Percentiles rank a stretch among this genome's conserved stretches.
These are phyloP conservation scores for Evansstolkia leycettana DNA, from an alignment of 495 filamentous ascomycete genomes.

Conservation along the genomic window DNA sequence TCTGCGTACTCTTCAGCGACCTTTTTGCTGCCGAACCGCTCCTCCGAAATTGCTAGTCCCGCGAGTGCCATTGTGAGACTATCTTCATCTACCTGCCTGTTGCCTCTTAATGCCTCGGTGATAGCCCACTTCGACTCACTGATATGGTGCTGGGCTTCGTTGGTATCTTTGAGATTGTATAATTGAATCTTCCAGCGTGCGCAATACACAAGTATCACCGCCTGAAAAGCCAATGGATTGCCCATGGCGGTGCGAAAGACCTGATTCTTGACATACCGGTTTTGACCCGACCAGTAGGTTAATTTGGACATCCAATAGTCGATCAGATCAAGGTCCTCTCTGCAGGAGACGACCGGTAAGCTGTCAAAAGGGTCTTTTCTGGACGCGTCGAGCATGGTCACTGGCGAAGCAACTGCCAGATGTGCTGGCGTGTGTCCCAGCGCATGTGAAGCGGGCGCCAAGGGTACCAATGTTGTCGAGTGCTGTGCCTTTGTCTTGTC, in stretches of 20 bases:
- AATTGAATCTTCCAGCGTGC: conserved; percentile 27
- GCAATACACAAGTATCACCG: conserved; percentile 26
- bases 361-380: conserved; percentile 24
- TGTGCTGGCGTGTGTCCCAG: not conserved
- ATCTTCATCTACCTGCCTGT: conserved; percentile 12
- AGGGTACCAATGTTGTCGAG: conserved; percentile 7
- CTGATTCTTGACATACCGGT: conserved; percentile 23
- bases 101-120: conserved; percentile 12
- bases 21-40: conserved; percentile 25
- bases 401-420: not conserved
- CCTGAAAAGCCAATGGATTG: conserved; percentile 26
- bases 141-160: conserved; percentile 17
- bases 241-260: conserved; percentile 24
- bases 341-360: conserved; percentile 12
- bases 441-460: conserved; percentile 6
- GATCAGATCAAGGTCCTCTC: conserved; percentile 18
- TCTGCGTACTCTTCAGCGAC: conserved; percentile 16
- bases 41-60: conserved; percentile 30
- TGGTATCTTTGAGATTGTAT: conserved; percentile 9
- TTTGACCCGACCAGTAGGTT: conserved; percentile 35
- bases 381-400: conserved; percentile 20
- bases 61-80: conserved; percentile 22
- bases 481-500: conserved; percentile 2
- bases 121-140: conserved; percentile 13
- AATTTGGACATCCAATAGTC: conserved; percentile 27